Evolutionary conservation across 2,329 filamentous ascomycete species (phyloP).

Genomic region (Aspergillus sp.): DNA sequence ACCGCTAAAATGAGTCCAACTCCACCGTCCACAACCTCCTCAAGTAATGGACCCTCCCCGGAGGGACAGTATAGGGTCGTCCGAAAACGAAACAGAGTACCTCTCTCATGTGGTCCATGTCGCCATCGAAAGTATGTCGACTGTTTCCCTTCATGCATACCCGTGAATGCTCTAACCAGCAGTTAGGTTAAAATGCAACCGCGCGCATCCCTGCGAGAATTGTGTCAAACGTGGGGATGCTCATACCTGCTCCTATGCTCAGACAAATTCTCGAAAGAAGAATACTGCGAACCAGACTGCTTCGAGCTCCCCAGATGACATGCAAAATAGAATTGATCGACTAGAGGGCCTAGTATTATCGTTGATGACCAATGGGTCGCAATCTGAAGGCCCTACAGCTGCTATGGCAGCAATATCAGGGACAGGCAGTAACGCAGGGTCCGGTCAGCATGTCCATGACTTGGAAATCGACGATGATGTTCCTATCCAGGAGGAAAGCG

Average conservation of each 20-base stretch:
- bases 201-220: constrained; percentile 87
- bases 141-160: constrained; percentile 16
- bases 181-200: constrained; percentile 81
- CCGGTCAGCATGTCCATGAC: constrained; percentile 37
- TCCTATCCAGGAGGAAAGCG: constrained; percentile 63
- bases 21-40: constrained; percentile 63
- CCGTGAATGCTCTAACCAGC: constrained; percentile 2
- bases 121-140: constrained; percentile 78
- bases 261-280: constrained; percentile 69
- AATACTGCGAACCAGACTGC: constrained; percentile 54
- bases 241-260: constrained; percentile 79
- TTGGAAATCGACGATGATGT: constrained; percentile 54
- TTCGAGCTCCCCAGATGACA: constrained; percentile 77
- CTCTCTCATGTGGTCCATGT: constrained; percentile 87
- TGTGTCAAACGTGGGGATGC: constrained; percentile 86
- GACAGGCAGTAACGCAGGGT: constrained; percentile 38
- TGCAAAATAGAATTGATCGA: constrained; percentile 97
- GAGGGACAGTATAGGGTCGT: constrained; percentile 86
- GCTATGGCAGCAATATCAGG: constrained; percentile 58
- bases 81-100: constrained; percentile 86
- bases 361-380: constrained; percentile 85
- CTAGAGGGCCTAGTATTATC: constrained; percentile 89
- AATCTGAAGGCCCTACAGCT: constrained; percentile 58
- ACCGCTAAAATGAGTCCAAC: constrained; percentile 37
- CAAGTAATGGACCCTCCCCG: constrained; percentile 72